phyloP scores from a whole-genome alignment of 345 rosid genomes.

The Raphanus raphanistrum region DNA sequence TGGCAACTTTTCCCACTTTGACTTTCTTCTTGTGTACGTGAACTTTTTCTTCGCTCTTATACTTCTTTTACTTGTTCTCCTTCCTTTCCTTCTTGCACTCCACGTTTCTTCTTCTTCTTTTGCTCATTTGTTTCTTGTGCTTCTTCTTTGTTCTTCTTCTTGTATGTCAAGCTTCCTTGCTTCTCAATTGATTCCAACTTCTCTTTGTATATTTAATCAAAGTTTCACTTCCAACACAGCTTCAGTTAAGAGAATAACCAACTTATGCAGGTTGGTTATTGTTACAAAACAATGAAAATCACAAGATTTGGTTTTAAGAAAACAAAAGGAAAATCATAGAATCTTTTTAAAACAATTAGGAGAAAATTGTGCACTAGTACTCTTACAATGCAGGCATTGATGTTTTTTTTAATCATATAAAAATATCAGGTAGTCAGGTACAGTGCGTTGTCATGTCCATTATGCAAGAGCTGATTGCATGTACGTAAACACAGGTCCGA shows the following conservation, averaged over 20 bases:
- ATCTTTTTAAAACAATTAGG: background rate
- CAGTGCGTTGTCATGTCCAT: background rate
- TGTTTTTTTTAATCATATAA: background rate
- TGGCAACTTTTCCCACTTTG: background rate
- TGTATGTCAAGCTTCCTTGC: background rate
- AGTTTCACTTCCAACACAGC: background rate
- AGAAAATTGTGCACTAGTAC: background rate
- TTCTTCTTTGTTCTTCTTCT: background rate
- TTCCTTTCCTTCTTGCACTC: too few relatives aligned
- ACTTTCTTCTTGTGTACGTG: background rate
- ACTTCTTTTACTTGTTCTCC: too few relatives aligned
- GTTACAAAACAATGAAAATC: conserved; percentile 40
- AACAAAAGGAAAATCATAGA: background rate
- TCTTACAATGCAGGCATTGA: background rate
- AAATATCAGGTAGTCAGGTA: background rate
- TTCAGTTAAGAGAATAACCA: conserved; percentile 62
- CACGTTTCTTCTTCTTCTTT: too few relatives aligned
- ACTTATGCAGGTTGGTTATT: conserved; percentile 59
- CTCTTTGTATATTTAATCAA: background rate
- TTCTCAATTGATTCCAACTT: background rate
- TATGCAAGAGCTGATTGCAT: background rate
- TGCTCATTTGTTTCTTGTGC: too few relatives aligned
- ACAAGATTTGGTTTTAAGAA: background rate
- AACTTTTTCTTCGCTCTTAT: too few relatives aligned
- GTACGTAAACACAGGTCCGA: background rate